Evolutionary conservation across 2,329 filamentous ascomycete genomes (phyloP), one percentile per base, ranked within the genome.

Genomic region (Coniochaeta sp.): DNA sequence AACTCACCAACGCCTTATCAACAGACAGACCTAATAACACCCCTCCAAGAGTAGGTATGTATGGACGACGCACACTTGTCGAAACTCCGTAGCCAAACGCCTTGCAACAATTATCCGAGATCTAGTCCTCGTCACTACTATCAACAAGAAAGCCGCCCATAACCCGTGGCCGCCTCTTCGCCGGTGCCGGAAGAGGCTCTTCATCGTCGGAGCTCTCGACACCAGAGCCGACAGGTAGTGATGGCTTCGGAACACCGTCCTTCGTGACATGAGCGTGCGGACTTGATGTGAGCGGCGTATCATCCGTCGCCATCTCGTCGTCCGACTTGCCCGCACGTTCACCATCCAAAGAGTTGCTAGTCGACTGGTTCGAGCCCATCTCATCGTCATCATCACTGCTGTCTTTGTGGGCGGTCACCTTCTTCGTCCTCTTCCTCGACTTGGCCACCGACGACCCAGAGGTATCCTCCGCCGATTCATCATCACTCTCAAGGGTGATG

Each of bases 71-170:
- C 17, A 22, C 19, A 19, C 19, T 3, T 24, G n/a, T 30, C 50
- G 24, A 30, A 24, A 32, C 16, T 32, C 34, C 52, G 4, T 55
- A 57, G 10, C 24, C 55, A 28, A 28, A 44, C 55, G 19, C 36
- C 55, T 17, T 34, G 50, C 26, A 57, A 24, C 19, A 59, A 59
- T 32, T 28, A 55, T 22, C 17, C 14, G 10, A 56, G 14, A 9
- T 32, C 59, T 68, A 75, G 59, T 83, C 80, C 63, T 84, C 81
- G 55, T 87, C 84, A 68, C 84, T 84, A 62, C 83, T 85, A 65
- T 86, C 83, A 38, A 84, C 66, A 54, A 86, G 70, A 62, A 87
- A 86, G 0, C 83, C 83, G 19, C 79, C 78, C 58, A 77, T 77
- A 3, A 78, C 73, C 62, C 80, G 74, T 1, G 74, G 73, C 60